Conservation (phyloP, 352 stramenopile genomes). For the Phytophthora macrochlamydospora region DNA sequence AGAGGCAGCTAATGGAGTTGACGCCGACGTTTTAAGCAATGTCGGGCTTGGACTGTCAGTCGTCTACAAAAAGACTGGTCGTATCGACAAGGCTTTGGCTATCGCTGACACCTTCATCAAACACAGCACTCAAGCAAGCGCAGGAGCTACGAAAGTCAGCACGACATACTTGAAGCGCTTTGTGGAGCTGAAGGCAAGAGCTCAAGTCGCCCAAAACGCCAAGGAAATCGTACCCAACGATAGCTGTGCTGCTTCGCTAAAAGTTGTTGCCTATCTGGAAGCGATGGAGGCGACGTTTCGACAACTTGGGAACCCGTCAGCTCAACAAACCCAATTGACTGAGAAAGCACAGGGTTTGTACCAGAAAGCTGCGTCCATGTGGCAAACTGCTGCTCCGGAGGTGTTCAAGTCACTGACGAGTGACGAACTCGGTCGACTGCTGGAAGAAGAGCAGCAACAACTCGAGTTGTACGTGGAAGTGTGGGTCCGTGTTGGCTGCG, state of each 20-base stretch:
- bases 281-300: conserved; percentile 46
- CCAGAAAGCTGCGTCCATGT: conserved; percentile 63
- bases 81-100: conserved; percentile 52
- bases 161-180: conserved; percentile 64
- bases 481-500: conserved; percentile 70
- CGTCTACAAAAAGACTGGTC: conserved; percentile 51
- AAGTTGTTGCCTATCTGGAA: conserved; percentile 59
- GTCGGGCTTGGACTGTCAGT: conserved; percentile 56
- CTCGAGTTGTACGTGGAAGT: conserved; percentile 72
- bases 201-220: conserved; percentile 69
- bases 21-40: conserved; percentile 56
- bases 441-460: conserved; percentile 66
- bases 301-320: conserved; percentile 11
- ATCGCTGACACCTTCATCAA: conserved; percentile 69
- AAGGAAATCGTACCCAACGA: conserved; percentile 68
- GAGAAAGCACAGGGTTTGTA: conserved; percentile 62
- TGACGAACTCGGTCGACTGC: conserved; percentile 12
- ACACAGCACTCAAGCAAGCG: conserved; percentile 27
- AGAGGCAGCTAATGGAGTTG: conserved; percentile 26
- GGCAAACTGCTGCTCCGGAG: conserved; percentile 45
- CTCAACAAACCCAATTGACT: conserved; percentile 30
- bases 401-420: conserved; percentile 36
- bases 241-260: conserved; percentile 34
- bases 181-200: conserved; percentile 64
- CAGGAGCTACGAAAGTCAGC: not conserved